Base-by-base conservation (phyloP, 176 grass and related monocot genomes). In the Avena atlantica region DNA sequence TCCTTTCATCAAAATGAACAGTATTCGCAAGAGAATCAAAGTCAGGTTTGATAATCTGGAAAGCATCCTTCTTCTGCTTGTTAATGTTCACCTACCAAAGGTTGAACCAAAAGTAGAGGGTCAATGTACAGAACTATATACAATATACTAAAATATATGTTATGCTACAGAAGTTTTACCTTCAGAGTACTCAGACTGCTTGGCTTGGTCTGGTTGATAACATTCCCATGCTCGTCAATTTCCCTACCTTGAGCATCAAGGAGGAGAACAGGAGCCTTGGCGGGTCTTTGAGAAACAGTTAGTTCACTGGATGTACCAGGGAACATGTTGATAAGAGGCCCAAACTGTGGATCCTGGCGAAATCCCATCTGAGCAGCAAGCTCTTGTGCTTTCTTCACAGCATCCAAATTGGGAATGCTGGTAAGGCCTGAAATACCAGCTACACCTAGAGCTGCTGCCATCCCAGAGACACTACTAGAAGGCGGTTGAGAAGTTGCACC, bases 1-100 rank as follows among this genome's bases (percentile, higher is more conserved):
- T 98, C 45, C 87, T 88, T 57, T 90, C 89, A 89, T 98, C 97
- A 94, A 96, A 98, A 93, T 96, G 90, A 71, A 57, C 81, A 90
- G 16, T 96, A 83, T 87, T 86, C 47, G 90, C 94, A 87, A 91
- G 88, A 12, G 94, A 91, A 81, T 98, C 97, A 73, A 98, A 89
- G 78, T 98, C 94, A n/a, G 97, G 97, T 78, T 88, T 98, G 58
- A 98, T 94, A 83, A 98, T 98, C 70, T 98, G 97, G 71, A 98
- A 98, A 65, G 97, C 94, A 48, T 98, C 97, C 85, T 94, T 96
- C 92, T 98, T 98, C 80, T 94, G 90, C 86, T 95, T 95, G 85
- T 98, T 95, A 88, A 98, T 98, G 52, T 98, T 98, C 62, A 98
- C 96, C 93, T 98, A 81, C 23, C 68, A 82, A 79, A 79, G 66